Base-by-base conservation (phyloP, 306 rosid species). In the Gastrolobium bilobum region DNA sequence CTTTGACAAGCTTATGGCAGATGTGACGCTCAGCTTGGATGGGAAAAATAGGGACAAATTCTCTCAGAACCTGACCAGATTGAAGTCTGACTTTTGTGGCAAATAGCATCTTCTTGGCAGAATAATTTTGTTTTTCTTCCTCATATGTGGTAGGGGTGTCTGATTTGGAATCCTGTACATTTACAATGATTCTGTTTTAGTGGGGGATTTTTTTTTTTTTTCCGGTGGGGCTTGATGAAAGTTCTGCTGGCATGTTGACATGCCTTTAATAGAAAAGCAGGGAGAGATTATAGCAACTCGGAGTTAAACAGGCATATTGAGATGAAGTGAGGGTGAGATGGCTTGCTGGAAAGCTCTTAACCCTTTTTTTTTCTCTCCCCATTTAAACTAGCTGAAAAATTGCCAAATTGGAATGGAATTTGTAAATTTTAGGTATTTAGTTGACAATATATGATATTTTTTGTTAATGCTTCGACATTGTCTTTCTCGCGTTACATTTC, bases 1-100 rank as follows among this genome's bases (percentile, higher is more conserved):
- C 66, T 86, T 86, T 76, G 87, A 76, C 59, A 83, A 76, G 73
- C 89, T 86, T 42, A 86, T 83, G 89, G 38, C 48, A 59, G 85
- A 83, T 67, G 82, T 86, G 65, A 58, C 71, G 4, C 80, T 13
- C 5, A 83, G 87, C 77, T 76, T 86, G 84, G 89, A 86, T 54
- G 44, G 15, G 14, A 82, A 79, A 77, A 86, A 82, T 48, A 86
- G 86, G 74, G 86, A 79, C 14, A 82, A 40, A 31, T 86, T 86
- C 83, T 65, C 83, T 15, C 74, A 83, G 65, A 86, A 86, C 64
- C 75, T 86, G 59, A 83, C 82, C 53, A 79, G 54, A 79, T 86
- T 86, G 72, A 83, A 76, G 78, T 35, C 79, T 8, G 87, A 83
- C 14, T 83, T 86, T 52, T 71, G 81, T 71, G 80, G 85, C 43